Evolutionary conservation across 2,329 filamentous ascomycete species (phyloP).

Genomic region (Pestalotiopsis sp.): DNA sequence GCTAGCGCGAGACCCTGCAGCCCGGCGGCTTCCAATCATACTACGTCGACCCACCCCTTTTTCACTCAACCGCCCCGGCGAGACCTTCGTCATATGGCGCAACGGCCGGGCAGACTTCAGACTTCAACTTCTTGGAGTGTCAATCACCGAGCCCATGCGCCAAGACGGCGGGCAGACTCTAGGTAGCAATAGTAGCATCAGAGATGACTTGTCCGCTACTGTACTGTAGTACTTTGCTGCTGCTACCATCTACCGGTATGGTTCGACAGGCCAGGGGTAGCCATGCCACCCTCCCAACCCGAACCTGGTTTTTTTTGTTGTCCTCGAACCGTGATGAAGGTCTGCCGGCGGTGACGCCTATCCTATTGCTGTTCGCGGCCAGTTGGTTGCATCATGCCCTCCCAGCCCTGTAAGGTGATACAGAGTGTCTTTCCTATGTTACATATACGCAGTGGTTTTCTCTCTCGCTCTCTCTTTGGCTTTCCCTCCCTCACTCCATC

Average conservation of each 20-base stretch:
- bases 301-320: conserved; percentile 2
- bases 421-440: background rate
- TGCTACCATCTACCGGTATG: background rate
- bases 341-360: background rate
- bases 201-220: background rate
- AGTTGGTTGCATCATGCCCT: background rate
- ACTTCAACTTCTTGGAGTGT: background rate
- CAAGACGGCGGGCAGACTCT: conserved; percentile 5
- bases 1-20: background rate
- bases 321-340: background rate
- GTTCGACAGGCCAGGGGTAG: conserved; percentile 1
- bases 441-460: background rate
- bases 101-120: background rate
- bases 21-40: conserved; percentile 11
- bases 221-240: too few species aligned
- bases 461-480: background rate
- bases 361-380: background rate
- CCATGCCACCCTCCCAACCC: background rate
- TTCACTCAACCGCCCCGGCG: background rate
- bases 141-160: conserved; percentile 5
- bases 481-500: background rate
- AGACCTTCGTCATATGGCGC: conserved; percentile 2
- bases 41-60: conserved; percentile 1
- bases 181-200: background rate
- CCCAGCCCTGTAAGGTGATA: background rate